phyloP scores from a whole-genome alignment of 176 grass and related monocot species.

The Carex pumila region DNA sequence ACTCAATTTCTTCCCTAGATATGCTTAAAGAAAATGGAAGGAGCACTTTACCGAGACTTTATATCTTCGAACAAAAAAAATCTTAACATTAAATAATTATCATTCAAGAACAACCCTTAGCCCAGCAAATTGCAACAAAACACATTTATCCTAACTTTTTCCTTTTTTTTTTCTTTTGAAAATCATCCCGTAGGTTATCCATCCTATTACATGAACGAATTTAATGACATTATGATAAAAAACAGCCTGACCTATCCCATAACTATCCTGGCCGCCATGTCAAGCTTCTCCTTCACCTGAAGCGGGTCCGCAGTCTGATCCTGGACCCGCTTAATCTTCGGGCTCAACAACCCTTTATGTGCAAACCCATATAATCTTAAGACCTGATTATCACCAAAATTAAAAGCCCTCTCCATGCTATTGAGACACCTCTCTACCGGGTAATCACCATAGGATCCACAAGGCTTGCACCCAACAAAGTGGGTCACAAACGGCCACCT shows the following conservation, averaged over 20 bases:
- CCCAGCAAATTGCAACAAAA: neutral
- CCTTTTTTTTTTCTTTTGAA: neutral
- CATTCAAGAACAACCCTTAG: constrained; percentile 9
- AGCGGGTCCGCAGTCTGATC: constrained; percentile 26
- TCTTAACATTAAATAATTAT: neutral
- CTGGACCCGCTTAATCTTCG: constrained; percentile 21
- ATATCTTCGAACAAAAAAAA: neutral
- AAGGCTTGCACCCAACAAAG: constrained; percentile 55
- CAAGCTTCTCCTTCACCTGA: constrained; percentile 30
- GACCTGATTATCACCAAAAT: constrained; percentile 79
- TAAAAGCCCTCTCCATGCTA: constrained; percentile 68
- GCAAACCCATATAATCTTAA: constrained; percentile 46
- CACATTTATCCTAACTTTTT: constrained; percentile 4
- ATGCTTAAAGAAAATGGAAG: neutral
- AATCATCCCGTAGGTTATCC: neutral
- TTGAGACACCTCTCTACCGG: constrained; percentile 35
- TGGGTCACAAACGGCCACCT: constrained; percentile 76
- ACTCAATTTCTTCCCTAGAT: neutral
- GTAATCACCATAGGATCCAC: constrained; percentile 34
- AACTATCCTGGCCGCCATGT: constrained; percentile 19
- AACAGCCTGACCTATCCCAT: constrained; percentile 9
- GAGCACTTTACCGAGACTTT: neutral
- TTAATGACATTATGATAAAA: neutral
- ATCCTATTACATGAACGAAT: constrained; percentile 23
- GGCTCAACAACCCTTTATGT: constrained; percentile 27